Evolutionary conservation across 345 rosid species (phyloP).

Genomic region (Brassica carinata): DNA sequence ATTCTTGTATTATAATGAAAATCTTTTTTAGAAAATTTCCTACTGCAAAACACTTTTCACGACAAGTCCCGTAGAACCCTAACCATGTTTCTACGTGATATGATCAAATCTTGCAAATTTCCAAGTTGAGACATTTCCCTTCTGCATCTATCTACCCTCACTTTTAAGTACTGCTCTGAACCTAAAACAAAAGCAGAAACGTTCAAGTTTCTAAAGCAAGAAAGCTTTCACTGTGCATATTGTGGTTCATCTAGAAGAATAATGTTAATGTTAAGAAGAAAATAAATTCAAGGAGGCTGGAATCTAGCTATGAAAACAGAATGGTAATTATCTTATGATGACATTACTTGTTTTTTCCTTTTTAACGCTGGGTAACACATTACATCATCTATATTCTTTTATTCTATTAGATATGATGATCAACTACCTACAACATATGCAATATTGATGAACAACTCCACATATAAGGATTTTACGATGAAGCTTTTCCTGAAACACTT

Average conservation of each 20-base stretch:
- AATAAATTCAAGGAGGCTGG: background rate
- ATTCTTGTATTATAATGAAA: constrained; percentile 5
- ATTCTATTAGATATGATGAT: too few species aligned
- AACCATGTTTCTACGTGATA: background rate
- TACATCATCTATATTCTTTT: too few species aligned
- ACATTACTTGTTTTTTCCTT: background rate
- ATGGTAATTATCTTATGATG: background rate
- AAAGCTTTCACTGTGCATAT: background rate
- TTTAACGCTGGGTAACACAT: too few species aligned
- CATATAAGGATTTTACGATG: too few species aligned
- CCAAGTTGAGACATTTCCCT: constrained; percentile 27
- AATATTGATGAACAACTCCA: too few species aligned
- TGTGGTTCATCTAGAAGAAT: background rate
- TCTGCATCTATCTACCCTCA: constrained; percentile 67
- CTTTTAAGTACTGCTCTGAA: constrained; percentile 61
- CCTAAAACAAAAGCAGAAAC: constrained; percentile 48
- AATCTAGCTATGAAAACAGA: background rate
- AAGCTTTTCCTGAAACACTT: too few species aligned
- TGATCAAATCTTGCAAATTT: too few species aligned
- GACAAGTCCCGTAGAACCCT: background rate
- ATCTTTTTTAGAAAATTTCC: background rate
- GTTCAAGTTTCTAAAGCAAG: background rate
- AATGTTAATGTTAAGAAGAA: background rate
- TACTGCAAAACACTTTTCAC: background rate
- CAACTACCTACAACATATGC: too few species aligned